phyloP scores from a whole-genome alignment of 176 grass and related monocot species.

The Panicum miliaceum region DNA sequence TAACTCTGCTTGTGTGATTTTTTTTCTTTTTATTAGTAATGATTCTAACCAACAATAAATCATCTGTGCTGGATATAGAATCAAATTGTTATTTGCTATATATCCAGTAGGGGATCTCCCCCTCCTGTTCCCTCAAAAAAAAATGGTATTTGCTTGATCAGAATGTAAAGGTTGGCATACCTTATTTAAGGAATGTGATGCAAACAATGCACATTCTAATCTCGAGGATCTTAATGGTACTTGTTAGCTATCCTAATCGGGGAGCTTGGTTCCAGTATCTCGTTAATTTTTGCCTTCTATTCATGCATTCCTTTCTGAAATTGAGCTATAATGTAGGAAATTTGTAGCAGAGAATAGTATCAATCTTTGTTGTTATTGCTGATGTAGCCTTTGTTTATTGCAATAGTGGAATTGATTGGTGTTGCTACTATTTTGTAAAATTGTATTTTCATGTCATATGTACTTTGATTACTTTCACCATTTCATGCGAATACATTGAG shows the following conservation, averaged over 20 bases:
- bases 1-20: background rate
- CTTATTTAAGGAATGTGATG: background rate
- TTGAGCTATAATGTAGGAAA: background rate
- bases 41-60: background rate
- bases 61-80: background rate
- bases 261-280: background rate
- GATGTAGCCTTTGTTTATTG: background rate
- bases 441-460: background rate
- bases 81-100: background rate
- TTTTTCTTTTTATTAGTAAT: background rate
- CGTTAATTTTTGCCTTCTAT: background rate
- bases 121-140: no score
- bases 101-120: no score
- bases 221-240: background rate
- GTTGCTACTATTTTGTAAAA: background rate
- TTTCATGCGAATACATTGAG: background rate
- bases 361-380: conserved; percentile 21
- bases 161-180: background rate
- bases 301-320: background rate
- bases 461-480: background rate
- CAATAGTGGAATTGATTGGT: conserved; percentile 5
- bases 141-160: conserved; percentile 16
- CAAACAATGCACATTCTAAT: background rate
- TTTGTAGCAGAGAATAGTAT: background rate
- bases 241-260: background rate